phyloP scores from a whole-genome alignment of 805 yeast genomes.

The Brettanomyces naardenensis region DNA sequence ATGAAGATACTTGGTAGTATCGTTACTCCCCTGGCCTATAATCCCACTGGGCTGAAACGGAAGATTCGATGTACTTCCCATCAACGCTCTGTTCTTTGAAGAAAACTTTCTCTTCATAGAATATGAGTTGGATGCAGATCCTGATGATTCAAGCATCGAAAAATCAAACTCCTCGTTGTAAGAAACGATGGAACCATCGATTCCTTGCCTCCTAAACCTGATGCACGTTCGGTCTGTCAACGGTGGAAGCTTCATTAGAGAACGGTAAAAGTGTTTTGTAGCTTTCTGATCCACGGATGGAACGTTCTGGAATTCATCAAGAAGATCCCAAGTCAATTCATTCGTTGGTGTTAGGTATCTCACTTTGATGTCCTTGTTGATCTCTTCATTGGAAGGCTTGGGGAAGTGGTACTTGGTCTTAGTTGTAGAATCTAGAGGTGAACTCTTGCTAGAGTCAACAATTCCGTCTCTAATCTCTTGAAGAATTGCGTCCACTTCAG shows the following conservation, averaged over 20 bases:
- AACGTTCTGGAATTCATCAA: slow-evolving; percentile 57
- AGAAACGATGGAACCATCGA: slow-evolving; percentile 58
- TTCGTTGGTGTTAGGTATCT: slow-evolving; percentile 57
- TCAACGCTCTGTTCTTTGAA: slow-evolving; percentile 49
- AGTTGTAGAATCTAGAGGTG: slow-evolving; percentile 14
- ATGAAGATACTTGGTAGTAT: slow-evolving; percentile 38
- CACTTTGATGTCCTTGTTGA: slow-evolving; percentile 20
- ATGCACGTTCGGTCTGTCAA: slow-evolving; percentile 55
- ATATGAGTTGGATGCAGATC: slow-evolving; percentile 61
- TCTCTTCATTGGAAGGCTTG: slow-evolving; percentile 7
- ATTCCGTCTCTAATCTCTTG: slow-evolving; percentile 2
- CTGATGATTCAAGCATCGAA: slow-evolving; percentile 30
- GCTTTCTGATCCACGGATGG: slow-evolving; percentile 30
- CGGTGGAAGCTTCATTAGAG: slow-evolving; percentile 51
- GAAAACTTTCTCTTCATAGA: slow-evolving; percentile 64
- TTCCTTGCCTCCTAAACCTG: slow-evolving; percentile 66
- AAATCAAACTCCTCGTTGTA: slow-evolving; percentile 55
- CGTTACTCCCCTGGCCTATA: slow-evolving; percentile 19
- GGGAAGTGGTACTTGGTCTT: slow-evolving; percentile 7
- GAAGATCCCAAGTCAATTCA: slow-evolving; percentile 58
- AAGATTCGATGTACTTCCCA: slow-evolving; percentile 65
- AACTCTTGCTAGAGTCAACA: neutral
- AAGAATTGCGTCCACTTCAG: slow-evolving; percentile 7
- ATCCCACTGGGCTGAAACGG: slow-evolving; percentile 93
- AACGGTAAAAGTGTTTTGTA: slow-evolving; percentile 29